Evolutionary conservation across 257 asterid species (phyloP), one percentile per base, ranked within the genome.

Genomic region (Solanum bulbocastanum): DNA sequence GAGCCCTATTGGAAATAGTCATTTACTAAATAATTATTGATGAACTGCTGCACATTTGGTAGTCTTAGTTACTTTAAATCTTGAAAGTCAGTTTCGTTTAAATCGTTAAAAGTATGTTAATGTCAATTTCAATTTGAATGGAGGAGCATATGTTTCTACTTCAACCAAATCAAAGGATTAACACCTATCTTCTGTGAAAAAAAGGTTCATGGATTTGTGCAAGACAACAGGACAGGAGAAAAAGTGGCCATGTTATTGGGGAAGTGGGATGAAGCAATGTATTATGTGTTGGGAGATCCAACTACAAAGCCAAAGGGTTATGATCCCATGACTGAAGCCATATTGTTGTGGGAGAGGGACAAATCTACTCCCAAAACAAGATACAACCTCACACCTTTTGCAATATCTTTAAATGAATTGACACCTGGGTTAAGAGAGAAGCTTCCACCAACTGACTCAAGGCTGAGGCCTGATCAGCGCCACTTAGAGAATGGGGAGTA

Each of bases 251-350:
- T 96, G 91, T 83, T 97, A 88, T 90, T 96, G 46, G 99, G 99
- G 74, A 97, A 97, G 90, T 97, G 99, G 99, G 99, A 96, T 84
- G 99, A 97, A 88, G 98, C 99, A 79, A 91, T 97, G 95, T 96
- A 97, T 90, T 97, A 96, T 86, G 99, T 96, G 74, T 88, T 97
- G 94, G 99, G 99, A 88, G 99, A 97, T 91, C 99, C 96, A 71
- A 93, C 93, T 56, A 91, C 94, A 62, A 97, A 95, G 94, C 98
- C 99, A 16, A 97, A 97, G 92, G 99, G 98, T 75, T 97, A 96
- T 75, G 99, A 97, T 93, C 98, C 99, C 42, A 96, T 96, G 99
- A 90, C 96, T 22, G 99, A 97, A 89, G 99, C 99, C 52, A 91
- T 93, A 85, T 89, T 96, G 91, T 93, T 97, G 72, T 97, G 99